A percentile compares a stretch with the other conserved stretches of the same genome.
These are phyloP conservation scores for Cytospora piceae DNA, from an alignment of 2,329 filamentous ascomycete genomes.

Conservation along the genomic window DNA sequence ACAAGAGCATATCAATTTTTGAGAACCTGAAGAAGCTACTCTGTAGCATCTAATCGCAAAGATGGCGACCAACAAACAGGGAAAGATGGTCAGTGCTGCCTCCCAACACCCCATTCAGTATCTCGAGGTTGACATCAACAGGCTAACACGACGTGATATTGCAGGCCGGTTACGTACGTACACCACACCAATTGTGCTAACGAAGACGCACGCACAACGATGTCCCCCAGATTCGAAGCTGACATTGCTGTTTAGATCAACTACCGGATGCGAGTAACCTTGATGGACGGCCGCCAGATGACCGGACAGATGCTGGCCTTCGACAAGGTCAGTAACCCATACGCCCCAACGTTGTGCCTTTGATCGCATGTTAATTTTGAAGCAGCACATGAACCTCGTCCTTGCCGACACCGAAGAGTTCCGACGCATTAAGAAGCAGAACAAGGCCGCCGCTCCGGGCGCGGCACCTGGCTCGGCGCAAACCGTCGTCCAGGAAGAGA, in stretches of 20 bases:
- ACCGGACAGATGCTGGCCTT: constrained; percentile 98
- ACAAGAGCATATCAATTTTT: constrained; percentile 50
- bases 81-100: constrained; percentile 88
- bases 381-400: constrained; percentile 97
- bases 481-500: constrained; percentile 89
- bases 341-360: background rate
- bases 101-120: constrained; percentile 41
- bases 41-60: constrained; percentile 49
- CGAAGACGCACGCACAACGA: background rate
- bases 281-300: constrained; percentile 95
- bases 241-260: constrained; percentile 73
- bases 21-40: constrained; percentile 46
- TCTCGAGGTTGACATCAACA: constrained; percentile 55
- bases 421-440: constrained; percentile 83
- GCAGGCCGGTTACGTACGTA: constrained; percentile 73
- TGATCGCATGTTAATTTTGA: constrained; percentile 18
- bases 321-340: constrained; percentile 72
- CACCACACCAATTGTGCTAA: constrained; percentile 6
- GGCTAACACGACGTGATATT: constrained; percentile 61
- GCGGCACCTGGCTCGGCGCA: constrained; percentile 64
- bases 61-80: constrained; percentile 85
- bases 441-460: constrained; percentile 70
- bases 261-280: constrained; percentile 96
- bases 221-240: constrained; percentile 31
- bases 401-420: constrained; percentile 99